Conservation (phyloP, 768 basidiomycete species). For the Kondoa malvinella region DNA sequence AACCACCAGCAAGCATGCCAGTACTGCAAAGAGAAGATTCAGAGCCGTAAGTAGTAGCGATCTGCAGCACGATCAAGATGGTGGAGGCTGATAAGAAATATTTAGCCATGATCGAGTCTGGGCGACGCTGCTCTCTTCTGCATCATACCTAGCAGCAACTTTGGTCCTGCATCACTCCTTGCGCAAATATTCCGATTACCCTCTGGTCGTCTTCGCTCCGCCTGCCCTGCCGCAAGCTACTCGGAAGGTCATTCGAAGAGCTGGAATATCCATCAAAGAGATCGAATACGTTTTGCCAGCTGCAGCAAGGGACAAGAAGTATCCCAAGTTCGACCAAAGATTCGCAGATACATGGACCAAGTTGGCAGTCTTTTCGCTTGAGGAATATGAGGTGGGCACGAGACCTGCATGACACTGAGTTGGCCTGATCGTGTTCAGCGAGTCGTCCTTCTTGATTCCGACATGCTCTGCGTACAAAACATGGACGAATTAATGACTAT, state of each 20-base stretch:
- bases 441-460: constrained; percentile 64
- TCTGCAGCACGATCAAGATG: no score
- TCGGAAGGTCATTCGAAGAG: constrained; percentile 37
- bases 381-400: constrained; percentile 30
- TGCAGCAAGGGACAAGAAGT: not conserved
- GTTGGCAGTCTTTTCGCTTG: constrained; percentile 33
- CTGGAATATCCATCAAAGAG: constrained; percentile 5
- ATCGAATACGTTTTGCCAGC: constrained; percentile 2
- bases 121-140: constrained; percentile 8
- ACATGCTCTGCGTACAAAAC: constrained; percentile 66
- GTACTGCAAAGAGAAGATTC: no score
- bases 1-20: no score
- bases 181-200: constrained; percentile 46
- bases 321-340: constrained; percentile 29
- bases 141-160: constrained; percentile 24
- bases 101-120: not conserved
- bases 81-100: not conserved
- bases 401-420: not conserved
- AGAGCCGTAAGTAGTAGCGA: no score
- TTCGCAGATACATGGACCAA: constrained; percentile 55
- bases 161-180: constrained; percentile 48
- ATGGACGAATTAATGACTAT: constrained; percentile 53
- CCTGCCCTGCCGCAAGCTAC: constrained; percentile 41
- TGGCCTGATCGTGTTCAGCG: constrained; percentile 20
- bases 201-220: constrained; percentile 64